Evolutionary conservation across 768 basidiomycete species (phyloP).

Genomic region (Amanita phalloides): DNA sequence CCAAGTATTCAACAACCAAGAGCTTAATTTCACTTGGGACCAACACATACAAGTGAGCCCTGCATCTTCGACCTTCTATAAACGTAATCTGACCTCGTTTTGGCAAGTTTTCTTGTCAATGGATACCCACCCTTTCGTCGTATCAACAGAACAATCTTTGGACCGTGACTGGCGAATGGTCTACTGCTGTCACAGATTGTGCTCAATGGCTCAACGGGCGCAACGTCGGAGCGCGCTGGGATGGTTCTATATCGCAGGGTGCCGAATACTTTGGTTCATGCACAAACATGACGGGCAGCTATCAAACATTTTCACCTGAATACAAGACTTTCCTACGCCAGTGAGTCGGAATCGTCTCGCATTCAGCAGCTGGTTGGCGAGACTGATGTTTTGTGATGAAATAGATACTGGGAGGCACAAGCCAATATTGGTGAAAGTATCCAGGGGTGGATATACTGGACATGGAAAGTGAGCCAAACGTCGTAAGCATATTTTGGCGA

Average conservation of each 20-base stretch:
- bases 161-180: slow-evolving; percentile 79
- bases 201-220: slow-evolving; percentile 74
- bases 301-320: slow-evolving; percentile 41
- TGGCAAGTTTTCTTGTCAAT: slow-evolving; percentile 42
- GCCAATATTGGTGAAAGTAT: slow-evolving; percentile 62
- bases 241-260: slow-evolving; percentile 34
- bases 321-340: slow-evolving; percentile 56
- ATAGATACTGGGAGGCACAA: slow-evolving; percentile 74
- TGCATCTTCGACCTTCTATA: background rate
- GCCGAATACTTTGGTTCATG: slow-evolving; percentile 50
- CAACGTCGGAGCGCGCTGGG: slow-evolving; percentile 61
- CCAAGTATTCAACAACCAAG: slow-evolving; percentile 54
- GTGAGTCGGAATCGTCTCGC: slow-evolving; percentile 20
- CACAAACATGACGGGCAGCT: slow-evolving; percentile 48
- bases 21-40: slow-evolving; percentile 41
- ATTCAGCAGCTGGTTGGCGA: background rate
- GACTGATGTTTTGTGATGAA: background rate
- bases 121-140: slow-evolving; percentile 29
- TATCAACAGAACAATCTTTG: slow-evolving; percentile 50
- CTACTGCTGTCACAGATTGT: slow-evolving; percentile 64
- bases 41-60: slow-evolving; percentile 43
- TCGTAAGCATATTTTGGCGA: background rate
- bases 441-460: slow-evolving; percentile 69
- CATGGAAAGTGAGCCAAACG: slow-evolving; percentile 51
- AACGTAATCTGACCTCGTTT: background rate